Conservation (phyloP, 2,329 filamentous ascomycete genomes). For the Corinectria fuckeliana region DNA sequence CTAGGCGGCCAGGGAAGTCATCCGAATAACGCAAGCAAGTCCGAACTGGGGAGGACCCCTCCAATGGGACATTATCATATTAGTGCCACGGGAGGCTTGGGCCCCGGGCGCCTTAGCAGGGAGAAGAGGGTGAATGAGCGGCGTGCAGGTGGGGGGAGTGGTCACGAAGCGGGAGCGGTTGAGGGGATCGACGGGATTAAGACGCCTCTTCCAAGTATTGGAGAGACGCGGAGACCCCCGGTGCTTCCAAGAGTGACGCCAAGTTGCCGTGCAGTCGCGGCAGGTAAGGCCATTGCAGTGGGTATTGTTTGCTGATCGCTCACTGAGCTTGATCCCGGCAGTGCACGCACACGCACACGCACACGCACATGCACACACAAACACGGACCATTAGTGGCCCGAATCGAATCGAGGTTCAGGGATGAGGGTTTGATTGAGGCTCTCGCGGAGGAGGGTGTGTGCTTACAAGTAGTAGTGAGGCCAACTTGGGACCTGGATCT, state of each 20-base stretch:
- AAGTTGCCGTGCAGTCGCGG: neutral
- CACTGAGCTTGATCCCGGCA: neutral
- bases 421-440: slow-evolving; percentile 2
- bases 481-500: slow-evolving; percentile 11
- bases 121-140: neutral
- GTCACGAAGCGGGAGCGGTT: slow-evolving; percentile 27
- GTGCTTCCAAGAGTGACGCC: no score
- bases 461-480: neutral
- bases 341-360: neutral
- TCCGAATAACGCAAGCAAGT: slow-evolving; percentile 23
- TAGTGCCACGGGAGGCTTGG: slow-evolving; percentile 39
- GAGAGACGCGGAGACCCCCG: neutral
- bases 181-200: slow-evolving; percentile 30
- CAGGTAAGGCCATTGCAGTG: no score
- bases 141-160: slow-evolving; percentile 14
- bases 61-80: slow-evolving; percentile 34
- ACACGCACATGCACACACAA: neutral
- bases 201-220: slow-evolving; percentile 9
- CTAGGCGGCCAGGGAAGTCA: slow-evolving; percentile 11
- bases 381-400: neutral
- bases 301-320: neutral
- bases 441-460: slow-evolving; percentile 3
- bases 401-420: neutral
- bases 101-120: slow-evolving; percentile 25
- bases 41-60: slow-evolving; percentile 4